These are phyloP conservation scores for Debaryomycetaceae sp. DNA, from an alignment of 1,139 yeast species.

Conservation along the genomic window DNA sequence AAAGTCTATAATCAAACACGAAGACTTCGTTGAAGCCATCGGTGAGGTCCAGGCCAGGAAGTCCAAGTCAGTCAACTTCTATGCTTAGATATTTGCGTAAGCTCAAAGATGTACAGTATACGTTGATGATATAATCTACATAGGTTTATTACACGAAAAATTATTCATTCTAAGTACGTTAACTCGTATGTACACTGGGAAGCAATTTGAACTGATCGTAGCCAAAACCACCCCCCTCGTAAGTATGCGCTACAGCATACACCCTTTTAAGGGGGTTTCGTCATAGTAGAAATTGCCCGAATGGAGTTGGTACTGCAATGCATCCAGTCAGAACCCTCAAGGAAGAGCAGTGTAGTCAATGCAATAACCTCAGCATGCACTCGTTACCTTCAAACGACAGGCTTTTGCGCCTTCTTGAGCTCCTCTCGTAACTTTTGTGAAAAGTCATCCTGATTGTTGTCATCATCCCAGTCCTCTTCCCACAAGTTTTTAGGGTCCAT, in stretches of 20 bases:
- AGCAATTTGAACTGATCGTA: background rate
- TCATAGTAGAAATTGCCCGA: too few species aligned
- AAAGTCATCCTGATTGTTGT: constrained; percentile 83
- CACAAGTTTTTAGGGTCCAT: constrained; percentile 52
- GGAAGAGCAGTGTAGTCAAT: too few species aligned
- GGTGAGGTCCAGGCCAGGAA: constrained; percentile 98
- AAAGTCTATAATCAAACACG: constrained; percentile 87
- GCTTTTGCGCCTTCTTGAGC: constrained; percentile 24
- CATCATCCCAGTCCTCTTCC: constrained; percentile 98
- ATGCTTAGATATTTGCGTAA: constrained; percentile 44
- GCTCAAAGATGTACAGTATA: constrained; percentile 1
- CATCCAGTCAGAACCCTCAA: background rate
- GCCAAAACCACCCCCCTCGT: background rate
- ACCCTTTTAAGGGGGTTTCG: too few species aligned
- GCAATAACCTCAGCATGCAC: background rate
- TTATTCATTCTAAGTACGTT: background rate
- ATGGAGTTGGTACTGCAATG: background rate
- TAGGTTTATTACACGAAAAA: background rate
- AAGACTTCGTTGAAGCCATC: constrained; percentile 97
- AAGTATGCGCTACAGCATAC: background rate
- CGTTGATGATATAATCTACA: background rate
- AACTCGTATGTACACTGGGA: background rate
- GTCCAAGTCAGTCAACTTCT: constrained; percentile 90
- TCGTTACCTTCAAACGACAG: constrained; percentile 2
- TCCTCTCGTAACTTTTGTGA: constrained; percentile 61